Conservation (phyloP, 2,329 filamentous ascomycete species). For the Fulvia fulva region DNA sequence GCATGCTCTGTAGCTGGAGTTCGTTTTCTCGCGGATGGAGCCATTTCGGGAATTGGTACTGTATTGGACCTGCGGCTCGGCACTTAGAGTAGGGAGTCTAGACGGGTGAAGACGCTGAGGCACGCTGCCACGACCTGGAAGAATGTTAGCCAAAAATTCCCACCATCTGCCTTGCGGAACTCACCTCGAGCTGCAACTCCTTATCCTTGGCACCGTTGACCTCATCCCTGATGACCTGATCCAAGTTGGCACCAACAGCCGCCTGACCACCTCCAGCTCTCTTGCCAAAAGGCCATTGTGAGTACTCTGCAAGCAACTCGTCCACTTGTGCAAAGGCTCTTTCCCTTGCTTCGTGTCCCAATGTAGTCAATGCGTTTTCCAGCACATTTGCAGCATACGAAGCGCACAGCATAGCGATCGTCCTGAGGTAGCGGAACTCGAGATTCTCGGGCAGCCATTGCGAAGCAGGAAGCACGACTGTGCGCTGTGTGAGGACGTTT, state of each 20-base stretch:
- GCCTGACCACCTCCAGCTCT: conserved; percentile 65
- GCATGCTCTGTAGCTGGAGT: background rate
- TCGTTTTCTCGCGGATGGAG: background rate
- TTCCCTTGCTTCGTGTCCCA: conserved; percentile 91
- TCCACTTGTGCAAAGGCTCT: conserved; percentile 95
- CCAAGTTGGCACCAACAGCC: conserved; percentile 88
- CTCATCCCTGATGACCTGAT: conserved; percentile 82
- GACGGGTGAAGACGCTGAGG: conserved; percentile 92
- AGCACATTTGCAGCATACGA: conserved; percentile 97
- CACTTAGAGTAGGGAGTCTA: conserved; percentile 83
- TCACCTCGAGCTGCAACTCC: conserved; percentile 91
- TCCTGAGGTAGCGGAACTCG: conserved; percentile 89
- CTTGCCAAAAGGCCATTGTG: conserved; percentile 92
- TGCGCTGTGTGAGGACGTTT: conserved; percentile 88
- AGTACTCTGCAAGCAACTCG: conserved; percentile 91
- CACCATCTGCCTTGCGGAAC: conserved; percentile 25
- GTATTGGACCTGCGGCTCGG: background rate
- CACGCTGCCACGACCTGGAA: conserved; percentile 79
- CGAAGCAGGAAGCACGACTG: conserved; percentile 79
- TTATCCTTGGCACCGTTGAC: conserved; percentile 82
- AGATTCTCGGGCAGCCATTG: conserved; percentile 91
- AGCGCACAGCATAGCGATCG: conserved; percentile 93
- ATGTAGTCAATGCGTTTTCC: conserved; percentile 90
- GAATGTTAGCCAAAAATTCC: conserved; percentile 16
- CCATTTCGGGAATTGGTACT: background rate